Conservation (phyloP, 2,329 filamentous ascomycete genomes). For the Ascochyta koolunga region DNA sequence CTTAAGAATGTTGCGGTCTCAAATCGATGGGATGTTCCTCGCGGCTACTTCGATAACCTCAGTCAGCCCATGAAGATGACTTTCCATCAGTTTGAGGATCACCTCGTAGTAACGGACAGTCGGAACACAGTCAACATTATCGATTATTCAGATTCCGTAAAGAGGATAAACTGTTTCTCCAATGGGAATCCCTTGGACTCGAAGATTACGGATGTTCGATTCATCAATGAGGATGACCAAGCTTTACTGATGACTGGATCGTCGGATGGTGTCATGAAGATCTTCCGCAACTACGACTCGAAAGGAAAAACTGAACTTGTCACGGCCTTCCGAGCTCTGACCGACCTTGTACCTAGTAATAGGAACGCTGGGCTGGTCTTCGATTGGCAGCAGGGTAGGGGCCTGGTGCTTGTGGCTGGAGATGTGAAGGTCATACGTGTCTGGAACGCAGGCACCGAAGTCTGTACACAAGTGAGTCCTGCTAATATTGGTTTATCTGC, state of each 20-base stretch:
- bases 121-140: slow-evolving; percentile 86
- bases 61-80: slow-evolving; percentile 91
- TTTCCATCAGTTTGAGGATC: slow-evolving; percentile 97
- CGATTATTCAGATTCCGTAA: slow-evolving; percentile 68
- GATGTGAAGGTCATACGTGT: slow-evolving; percentile 95
- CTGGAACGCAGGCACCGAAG: slow-evolving; percentile 93
- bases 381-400: slow-evolving; percentile 98
- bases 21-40: slow-evolving; percentile 84
- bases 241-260: slow-evolving; percentile 93
- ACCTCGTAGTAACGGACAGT: slow-evolving; percentile 91
- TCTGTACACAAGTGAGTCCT: slow-evolving; percentile 72
- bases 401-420: slow-evolving; percentile 91
- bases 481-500: slow-evolving; percentile 2
- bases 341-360: slow-evolving; percentile 91
- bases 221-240: slow-evolving; percentile 98
- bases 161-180: slow-evolving; percentile 85
- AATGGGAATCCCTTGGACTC: slow-evolving; percentile 93
- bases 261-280: slow-evolving; percentile 90
- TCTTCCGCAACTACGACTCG: slow-evolving; percentile 90
- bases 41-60: slow-evolving; percentile 84
- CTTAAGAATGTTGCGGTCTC: slow-evolving; percentile 86
- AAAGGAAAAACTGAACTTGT: slow-evolving; percentile 80
- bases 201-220: slow-evolving; percentile 91
- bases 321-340: slow-evolving; percentile 88
- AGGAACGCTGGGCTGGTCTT: slow-evolving; percentile 95